These are phyloP conservation scores for Alternaria hordeiaustralica DNA, from an alignment of 2,329 filamentous ascomycete species.

Conservation along the genomic window DNA sequence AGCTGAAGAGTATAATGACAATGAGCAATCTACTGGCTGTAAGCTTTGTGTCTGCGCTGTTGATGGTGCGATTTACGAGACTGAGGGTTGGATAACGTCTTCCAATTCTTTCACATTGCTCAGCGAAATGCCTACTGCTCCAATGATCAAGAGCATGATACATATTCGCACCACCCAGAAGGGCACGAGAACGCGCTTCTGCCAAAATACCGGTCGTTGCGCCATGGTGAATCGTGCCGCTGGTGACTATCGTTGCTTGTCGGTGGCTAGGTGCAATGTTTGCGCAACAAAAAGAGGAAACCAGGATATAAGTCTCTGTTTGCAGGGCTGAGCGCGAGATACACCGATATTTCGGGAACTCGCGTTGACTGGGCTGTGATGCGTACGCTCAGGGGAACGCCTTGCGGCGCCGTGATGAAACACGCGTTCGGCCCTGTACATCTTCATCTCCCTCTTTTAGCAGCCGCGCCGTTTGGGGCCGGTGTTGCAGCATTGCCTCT, in stretches of 20 bases:
- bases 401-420: slow-evolving; percentile 26
- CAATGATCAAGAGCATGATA: slow-evolving; percentile 44
- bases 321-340: slow-evolving; percentile 8
- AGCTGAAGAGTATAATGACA: slow-evolving; percentile 41
- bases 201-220: slow-evolving; percentile 36
- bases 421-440: slow-evolving; percentile 25
- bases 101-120: slow-evolving; percentile 22
- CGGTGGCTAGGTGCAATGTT: not conserved
- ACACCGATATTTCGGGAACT: slow-evolving; percentile 8
- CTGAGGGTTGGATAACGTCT: slow-evolving; percentile 22
- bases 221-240: slow-evolving; percentile 24
- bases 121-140: slow-evolving; percentile 34
- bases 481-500: not conserved
- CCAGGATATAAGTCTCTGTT: not conserved
- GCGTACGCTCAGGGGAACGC: slow-evolving; percentile 27
- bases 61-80: slow-evolving; percentile 25
- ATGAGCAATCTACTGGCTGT: slow-evolving; percentile 34
- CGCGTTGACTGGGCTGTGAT: slow-evolving; percentile 16
- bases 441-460: slow-evolving; percentile 22
- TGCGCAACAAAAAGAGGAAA: not conserved
- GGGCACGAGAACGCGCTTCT: slow-evolving; percentile 49
- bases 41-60: slow-evolving; percentile 14
- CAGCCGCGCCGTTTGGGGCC: not conserved
- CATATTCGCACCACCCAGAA: slow-evolving; percentile 45
- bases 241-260: not conserved